Evolutionary conservation across 106 monocot species (phyloP), one percentile per base, ranked within the genome.

Genomic region (Amphibolis antarctica): DNA sequence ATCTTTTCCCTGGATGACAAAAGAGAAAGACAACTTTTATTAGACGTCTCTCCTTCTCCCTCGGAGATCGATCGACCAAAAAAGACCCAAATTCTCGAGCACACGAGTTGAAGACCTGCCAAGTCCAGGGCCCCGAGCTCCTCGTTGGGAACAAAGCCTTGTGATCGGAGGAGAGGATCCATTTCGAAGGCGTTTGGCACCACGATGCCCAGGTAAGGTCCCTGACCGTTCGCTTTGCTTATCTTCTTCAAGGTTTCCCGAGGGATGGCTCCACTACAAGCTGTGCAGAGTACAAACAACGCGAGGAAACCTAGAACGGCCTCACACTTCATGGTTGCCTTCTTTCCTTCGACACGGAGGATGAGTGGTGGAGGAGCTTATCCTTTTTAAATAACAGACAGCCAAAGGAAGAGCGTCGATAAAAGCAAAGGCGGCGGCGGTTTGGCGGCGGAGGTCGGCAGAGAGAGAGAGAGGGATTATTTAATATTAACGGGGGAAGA

Each of bases 161-260:
- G 44, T 21, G 74, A 74, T 12, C 66, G 50, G 5, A 79, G 69
- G 20, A 79, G 69, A 66, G 79, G 79, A 43, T 36, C 64, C 79
- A 79, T 69, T 54, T 79, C 79, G 42, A 66, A 79, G 60, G 70
- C 48, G 42, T 79, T 79, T 10, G 79, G 79, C 20, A 79, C 79
- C 23, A 79, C 70, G 13, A 74, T 12, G 17, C 79, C 74, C 13
- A 79, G 22, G 60, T 59, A 74, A 26, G 79, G 69, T 5, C 79
- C 79, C 13, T 69, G 23, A 28, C 65, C 55, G 31, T 74, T 79
- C 23, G 74, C 24, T 42, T 42, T 46, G 29, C 12, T 22, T 9
- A 77, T 59, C 53, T 9, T 44, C 14, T 21, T 24, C 21, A 61
- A 28, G 2, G 23, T 42, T 15, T 15, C 15, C 13, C 5, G 42